Conservation (phyloP, 768 basidiomycete genomes). For the Trametes punicea region DNA sequence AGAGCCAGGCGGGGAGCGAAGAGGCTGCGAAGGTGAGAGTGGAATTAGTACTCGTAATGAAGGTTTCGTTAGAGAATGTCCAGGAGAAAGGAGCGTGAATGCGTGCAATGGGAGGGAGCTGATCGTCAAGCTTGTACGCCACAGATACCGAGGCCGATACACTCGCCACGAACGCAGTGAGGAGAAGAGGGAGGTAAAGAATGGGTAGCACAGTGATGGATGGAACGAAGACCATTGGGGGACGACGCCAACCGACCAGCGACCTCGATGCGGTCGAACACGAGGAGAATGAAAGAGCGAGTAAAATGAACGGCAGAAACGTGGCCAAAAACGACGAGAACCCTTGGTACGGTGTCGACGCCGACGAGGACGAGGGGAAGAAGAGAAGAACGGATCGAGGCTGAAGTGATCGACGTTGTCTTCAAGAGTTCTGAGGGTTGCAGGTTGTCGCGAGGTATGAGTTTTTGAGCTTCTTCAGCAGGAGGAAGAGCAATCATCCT, state of each 20-base stretch:
- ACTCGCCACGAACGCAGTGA: background rate
- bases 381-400: no score
- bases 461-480: no score
- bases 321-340: no score
- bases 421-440: no score
- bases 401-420: no score
- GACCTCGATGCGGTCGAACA: conserved; percentile 9
- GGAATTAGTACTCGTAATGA: conserved; percentile 44
- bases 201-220: conserved; percentile 26
- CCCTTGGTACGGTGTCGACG: no score
- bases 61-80: conserved; percentile 65
- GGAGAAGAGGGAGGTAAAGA: conserved; percentile 16
- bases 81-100: conserved; percentile 62
- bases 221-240: background rate
- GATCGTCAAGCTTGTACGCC: conserved; percentile 58
- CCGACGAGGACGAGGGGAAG: no score
- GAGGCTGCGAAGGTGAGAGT: conserved; percentile 51
- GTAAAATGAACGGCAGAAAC: conserved; percentile 10
- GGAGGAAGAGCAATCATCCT: no score
- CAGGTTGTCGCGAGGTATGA: no score
- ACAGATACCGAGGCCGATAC: conserved; percentile 41
- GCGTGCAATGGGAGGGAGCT: conserved; percentile 79
- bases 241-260: conserved; percentile 23
- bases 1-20: conserved; percentile 70
- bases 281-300: background rate